Base-by-base conservation (phyloP, 1,284 basidiomycete species). In the Pseudozyma tsukubaensis region DNA sequence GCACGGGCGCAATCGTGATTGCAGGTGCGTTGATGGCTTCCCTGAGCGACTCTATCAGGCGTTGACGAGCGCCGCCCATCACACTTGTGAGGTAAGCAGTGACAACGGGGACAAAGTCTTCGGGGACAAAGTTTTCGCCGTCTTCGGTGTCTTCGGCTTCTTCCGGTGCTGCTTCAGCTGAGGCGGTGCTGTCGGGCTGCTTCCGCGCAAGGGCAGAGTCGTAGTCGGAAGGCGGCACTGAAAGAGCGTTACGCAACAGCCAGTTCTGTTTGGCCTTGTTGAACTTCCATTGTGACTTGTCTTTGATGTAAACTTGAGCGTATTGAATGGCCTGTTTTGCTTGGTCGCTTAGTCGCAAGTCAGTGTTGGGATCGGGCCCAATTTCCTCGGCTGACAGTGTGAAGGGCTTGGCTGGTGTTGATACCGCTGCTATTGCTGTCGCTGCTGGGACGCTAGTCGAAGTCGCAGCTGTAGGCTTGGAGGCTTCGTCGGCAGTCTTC, bases 201-300 rank as follows among this genome's bases (percentile, higher is more conserved):
- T 59, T 63, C 12, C 71, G 53, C n/a, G 71, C 65, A 7, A 74
- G 44, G 1, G 32, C 19, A 11, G 72, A 18, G 18, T 70, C 67
- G 34, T 74, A 74, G 63, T 74, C 67, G 34, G 67, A 55, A 1
- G 72, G 72, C 3, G 62, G 67, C 9, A 70, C 57, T 13, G 72
- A 62, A 2, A 77, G 71, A 5, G 65, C 71, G 32, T 77, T 68
- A 11, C 75, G 57, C 18, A 77, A 19, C 2, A 77, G 75, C 75
- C 75, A 77, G 39, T 74, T 77, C 34, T 77, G 75, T 42, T 71
- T 70, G 29, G 72, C 67, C 48, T 77, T 77, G 63, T 73, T 68
- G 62, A 77, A 77, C 45, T 77, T 77, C 75, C 75, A 77, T 19
- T 58, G 52, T n/a, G 64, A 39, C 43, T 60, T 60, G 47, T 73